Evolutionary conservation across 495 filamentous ascomycete genomes (phyloP), one percentile per base, ranked within the genome.

Genomic region (Hypoxylon trugodes): DNA sequence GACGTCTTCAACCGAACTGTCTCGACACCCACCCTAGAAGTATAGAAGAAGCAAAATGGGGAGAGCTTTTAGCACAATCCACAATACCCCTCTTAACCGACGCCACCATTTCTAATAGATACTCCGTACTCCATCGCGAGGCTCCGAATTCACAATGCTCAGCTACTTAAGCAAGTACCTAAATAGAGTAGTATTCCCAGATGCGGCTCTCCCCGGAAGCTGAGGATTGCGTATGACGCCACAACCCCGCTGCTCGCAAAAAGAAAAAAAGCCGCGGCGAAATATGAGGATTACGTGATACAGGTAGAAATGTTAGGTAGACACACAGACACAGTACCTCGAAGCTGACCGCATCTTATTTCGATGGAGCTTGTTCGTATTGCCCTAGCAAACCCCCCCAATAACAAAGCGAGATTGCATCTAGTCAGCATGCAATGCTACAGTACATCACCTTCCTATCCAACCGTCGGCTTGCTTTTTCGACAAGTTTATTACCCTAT

Each of bases 401-500:
- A 58, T 65, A 15, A 46, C 49, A 59, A 41, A 9, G 10, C 32
- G 16, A 16, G 24, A 59, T 59, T 15, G 16, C 18, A 18, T 43
- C 48, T 42, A 43, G 49, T 56, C 55, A 56, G 42, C 43, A 60
- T 60, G 54, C 21, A 45, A 37, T 54, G 28, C 7, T 21, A 12
- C 12, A 16, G 30, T 30, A 15, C 30, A 16, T 28, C 30, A 15
- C 33, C 33, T 51, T 56, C 35, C 37, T 32, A 28, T 13, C 6
- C 36, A 45, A 55, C 62, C 56, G 59, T 60, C 5, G 45, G 49
- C 18, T n/a, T 10, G 45, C 35, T 24, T 30, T 45, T 55, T 48
- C 61, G 61, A 36, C 50, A n/a, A n/a, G 7, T 36, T 54, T 43
- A 35, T 36, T 60, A 16, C 26, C 43, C 21, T 37, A 13, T 38